Evolutionary conservation across 176 grass and related monocot genomes (phyloP), one percentile per base, ranked within the genome.

Genomic region (Cocos nucifera): DNA sequence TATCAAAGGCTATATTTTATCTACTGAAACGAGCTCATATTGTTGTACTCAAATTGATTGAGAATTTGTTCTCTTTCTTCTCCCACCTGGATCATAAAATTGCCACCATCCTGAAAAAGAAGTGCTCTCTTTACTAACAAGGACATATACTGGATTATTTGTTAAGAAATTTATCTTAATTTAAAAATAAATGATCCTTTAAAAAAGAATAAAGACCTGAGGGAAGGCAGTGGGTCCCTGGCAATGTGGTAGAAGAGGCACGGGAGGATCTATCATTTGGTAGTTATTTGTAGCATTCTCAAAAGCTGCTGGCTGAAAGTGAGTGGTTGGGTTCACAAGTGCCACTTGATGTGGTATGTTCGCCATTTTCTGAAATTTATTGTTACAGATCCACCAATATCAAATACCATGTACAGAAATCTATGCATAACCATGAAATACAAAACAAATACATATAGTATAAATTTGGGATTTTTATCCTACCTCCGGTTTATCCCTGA

Each of bases 101-200:
- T 71, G 58, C 51, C 66, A 28, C 17, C 52, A 21, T 65, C 16
- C 60, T 78, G 77, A 58, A 68, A 72, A 26, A 26, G 68, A 63
- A 44, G 68, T 70, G 56, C 44, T 26, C 28, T 29, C 21, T 20
- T 22, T 25, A 25, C 19, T 48, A 44, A 14, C 35, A 44, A 44
- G 35, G 35, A 44, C 35, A 44, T 14, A 44, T 12, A 12, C 10
- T 44, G 35, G 35, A 44, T 3, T 2, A 14, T 12, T 3, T 44
- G 10, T 44, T 44, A 44, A 14, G 15, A 57, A 18, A 20, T 65
- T 15, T 6, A 15, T 26, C 15, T 25, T n/a, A n/a, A n/a, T n/a
- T 65, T 66, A 4, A n/a, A 16, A 28, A 24, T 19, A 19, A 15
- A 59, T 17, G 4, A 32, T 8, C 9, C 55, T 32, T 7, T 17